Evolutionary conservation across 1,139 yeast genomes (phyloP), one percentile per base, ranked within the genome.

Genomic region (Groenewaldozyma auringiensis): DNA sequence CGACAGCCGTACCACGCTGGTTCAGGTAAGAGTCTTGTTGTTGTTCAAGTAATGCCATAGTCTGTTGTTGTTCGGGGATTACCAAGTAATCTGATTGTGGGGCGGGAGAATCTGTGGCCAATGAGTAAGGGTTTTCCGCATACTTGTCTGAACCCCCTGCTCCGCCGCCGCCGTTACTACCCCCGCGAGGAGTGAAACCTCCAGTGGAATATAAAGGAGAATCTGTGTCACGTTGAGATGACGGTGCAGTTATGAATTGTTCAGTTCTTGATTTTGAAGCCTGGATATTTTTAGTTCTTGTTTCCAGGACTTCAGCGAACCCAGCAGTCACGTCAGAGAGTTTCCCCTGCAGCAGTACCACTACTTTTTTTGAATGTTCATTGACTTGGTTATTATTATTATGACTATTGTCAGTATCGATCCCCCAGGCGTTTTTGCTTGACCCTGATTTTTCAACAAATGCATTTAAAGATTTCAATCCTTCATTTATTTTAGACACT

Each of bases 291-390:
- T 78, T 78, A 56, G 94, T 95, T 57, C 98, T 77, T 29, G 81
- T 78, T 62, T 87, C 96, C 53, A 92, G 71, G 17, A 92, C 97
- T 49, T 74, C 80, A 54, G 88, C 85, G 66, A 94, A 92, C 59
- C 86, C 94, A 27, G 95, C 95, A 51, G 95, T 84, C 44, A 92
- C 86, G 59, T 89, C 87, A 56, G 88, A 84, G 71, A 94, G 83
- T 64, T 86, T 85, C 18, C 94, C 87, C 60, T 88, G 94, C 49
- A 92, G 71, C 53, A 92, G 67, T 45, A 81, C 88, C 50, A 92
- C 83, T 47, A 92, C 96, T 62, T 89, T 92, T 58, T 82, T 85
- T 35, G 88, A 81, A 63, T 86, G 89, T 53, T 79, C 81, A 34
- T 72, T 70, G 31, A 81, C 71, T 61, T 84, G 94, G 11, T 75